A percentile compares a stretch with the other conserved stretches of the same genome.
These are phyloP conservation scores for Tolypocladium album DNA, from an alignment of 2,329 filamentous ascomycete genomes.

Conservation along the genomic window DNA sequence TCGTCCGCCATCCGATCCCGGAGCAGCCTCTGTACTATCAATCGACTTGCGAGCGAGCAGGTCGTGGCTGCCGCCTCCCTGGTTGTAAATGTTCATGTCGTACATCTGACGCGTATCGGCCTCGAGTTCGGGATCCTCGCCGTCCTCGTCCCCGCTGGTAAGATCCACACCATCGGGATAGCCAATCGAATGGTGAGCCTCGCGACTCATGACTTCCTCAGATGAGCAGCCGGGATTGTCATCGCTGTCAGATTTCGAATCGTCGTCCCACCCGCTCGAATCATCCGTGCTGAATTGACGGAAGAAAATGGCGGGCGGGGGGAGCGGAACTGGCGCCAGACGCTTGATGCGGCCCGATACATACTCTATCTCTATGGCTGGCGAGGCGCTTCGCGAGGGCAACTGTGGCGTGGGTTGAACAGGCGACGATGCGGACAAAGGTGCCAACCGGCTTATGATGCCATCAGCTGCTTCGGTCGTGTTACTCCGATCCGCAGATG, in stretches of 20 bases:
- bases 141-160: conserved; percentile 30
- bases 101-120: conserved; percentile 18
- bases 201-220: conserved; percentile 19
- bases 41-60: conserved; percentile 11
- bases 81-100: conserved; percentile 6
- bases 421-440: conserved; percentile 30
- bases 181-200: conserved; percentile 27
- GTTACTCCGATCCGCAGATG: background rate
- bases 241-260: conserved; percentile 14
- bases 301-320: conserved; percentile 42
- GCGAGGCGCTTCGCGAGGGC: background rate
- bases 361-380: conserved; percentile 33
- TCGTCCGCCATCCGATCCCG: conserved; percentile 16
- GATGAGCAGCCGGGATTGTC: conserved; percentile 17
- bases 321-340: conserved; percentile 36
- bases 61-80: background rate
- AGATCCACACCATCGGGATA: conserved; percentile 29
- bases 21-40: conserved; percentile 20
- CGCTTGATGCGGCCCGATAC: conserved; percentile 28
- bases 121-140: conserved; percentile 26
- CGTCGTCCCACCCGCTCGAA: conserved; percentile 21
- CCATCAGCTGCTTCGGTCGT: conserved; percentile 23
- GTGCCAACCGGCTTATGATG: conserved; percentile 30
- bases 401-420: conserved; percentile 1
- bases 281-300: conserved; percentile 33